Evolutionary conservation across 148 eudicot genomes (phyloP).

Genomic region (Bassia scoparia): DNA sequence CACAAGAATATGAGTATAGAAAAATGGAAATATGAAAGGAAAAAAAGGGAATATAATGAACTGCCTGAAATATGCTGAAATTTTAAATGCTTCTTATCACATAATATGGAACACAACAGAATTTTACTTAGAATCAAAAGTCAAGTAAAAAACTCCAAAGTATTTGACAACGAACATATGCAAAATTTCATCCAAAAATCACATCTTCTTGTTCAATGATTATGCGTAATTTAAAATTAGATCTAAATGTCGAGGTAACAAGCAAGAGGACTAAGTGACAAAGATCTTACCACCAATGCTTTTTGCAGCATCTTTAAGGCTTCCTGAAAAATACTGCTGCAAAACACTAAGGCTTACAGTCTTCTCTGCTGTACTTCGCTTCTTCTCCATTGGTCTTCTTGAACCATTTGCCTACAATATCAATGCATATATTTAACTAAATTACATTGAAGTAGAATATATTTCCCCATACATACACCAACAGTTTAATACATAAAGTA

Average conservation of each 20-base stretch:
- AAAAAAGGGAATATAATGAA: too few species aligned
- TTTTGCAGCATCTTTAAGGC: slow-evolving; percentile 96
- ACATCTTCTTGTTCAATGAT: background rate
- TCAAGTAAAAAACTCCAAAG: background rate
- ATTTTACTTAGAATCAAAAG: background rate
- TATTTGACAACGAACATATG: background rate
- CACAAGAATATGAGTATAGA: too few species aligned
- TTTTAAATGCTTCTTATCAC: too few species aligned
- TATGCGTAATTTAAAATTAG: background rate
- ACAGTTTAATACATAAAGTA: background rate
- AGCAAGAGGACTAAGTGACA: background rate
- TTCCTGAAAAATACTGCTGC: slow-evolving; percentile 90
- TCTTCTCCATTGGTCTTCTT: slow-evolving; percentile 51
- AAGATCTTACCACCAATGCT: slow-evolving; percentile 70
- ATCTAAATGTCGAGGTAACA: background rate
- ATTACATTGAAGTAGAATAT: too few species aligned
- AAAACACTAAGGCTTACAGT: slow-evolving; percentile 71
- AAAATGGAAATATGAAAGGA: too few species aligned
- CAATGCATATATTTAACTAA: background rate
- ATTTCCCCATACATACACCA: background rate
- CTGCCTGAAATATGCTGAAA: background rate
- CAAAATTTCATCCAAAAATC: background rate
- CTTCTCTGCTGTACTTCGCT: slow-evolving; percentile 71
- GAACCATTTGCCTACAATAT: slow-evolving; percentile 37
- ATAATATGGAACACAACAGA: background rate